phyloP scores from a whole-genome alignment of 2,329 filamentous ascomycete species.

The Aspergillus brunneoviolaceus region DNA sequence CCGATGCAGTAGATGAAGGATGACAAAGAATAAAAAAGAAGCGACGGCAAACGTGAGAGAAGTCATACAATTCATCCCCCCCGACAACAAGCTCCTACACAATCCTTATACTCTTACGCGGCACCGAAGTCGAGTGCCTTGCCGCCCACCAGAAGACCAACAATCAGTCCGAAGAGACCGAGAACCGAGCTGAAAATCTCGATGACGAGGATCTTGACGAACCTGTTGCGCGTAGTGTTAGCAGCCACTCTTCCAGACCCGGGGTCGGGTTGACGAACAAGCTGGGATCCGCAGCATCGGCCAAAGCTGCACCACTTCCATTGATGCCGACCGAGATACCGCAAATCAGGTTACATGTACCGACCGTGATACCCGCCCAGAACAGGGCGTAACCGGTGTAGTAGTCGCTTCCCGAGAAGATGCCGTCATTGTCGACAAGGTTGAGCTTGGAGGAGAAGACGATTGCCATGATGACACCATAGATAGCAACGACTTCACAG shows the following conservation, averaged over 20 bases:
- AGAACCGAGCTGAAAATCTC: slow-evolving; percentile 99
- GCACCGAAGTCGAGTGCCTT: slow-evolving; percentile 72
- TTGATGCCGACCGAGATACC: slow-evolving; percentile 98
- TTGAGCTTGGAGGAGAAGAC: slow-evolving; percentile 90
- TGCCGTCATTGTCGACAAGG: slow-evolving; percentile 60
- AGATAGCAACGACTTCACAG: slow-evolving; percentile 99
- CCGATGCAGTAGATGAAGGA: slow-evolving; percentile 39
- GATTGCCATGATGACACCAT: slow-evolving; percentile 99
- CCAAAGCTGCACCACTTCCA: slow-evolving; percentile 90
- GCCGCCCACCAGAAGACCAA: slow-evolving; percentile 82
- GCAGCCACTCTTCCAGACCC: background rate
- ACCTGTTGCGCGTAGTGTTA: slow-evolving; percentile 54
- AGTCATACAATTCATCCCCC: slow-evolving; percentile 25
- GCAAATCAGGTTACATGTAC: slow-evolving; percentile 92
- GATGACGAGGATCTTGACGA: slow-evolving; percentile 98
- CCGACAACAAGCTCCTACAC: slow-evolving; percentile 13
- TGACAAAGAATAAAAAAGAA: slow-evolving; percentile 23
- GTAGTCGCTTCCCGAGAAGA: slow-evolving; percentile 76
- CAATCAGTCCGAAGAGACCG: slow-evolving; percentile 92
- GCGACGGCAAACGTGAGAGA: slow-evolving; percentile 20
- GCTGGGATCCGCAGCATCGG: slow-evolving; percentile 87
- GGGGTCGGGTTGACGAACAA: slow-evolving; percentile 61
- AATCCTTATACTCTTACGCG: slow-evolving; percentile 23
- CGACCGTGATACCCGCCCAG: slow-evolving; percentile 93
- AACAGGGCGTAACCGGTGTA: slow-evolving; percentile 96